A percentile compares a stretch with the other conserved stretches of the same genome.
Conservation (phyloP, 257 asterid species). For the Nicotiana otophora region DNA sequence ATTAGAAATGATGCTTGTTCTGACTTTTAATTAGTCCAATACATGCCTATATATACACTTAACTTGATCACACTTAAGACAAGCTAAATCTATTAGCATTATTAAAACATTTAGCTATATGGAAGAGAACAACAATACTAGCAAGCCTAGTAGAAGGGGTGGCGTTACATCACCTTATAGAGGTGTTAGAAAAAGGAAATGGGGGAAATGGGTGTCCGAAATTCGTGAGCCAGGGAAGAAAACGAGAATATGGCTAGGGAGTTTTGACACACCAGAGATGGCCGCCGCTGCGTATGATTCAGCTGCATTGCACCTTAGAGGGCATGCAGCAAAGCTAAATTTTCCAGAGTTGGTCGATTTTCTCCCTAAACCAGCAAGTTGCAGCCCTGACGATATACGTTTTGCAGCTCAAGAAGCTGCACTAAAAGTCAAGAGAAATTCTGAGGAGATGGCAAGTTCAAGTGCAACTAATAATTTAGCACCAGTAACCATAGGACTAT, state of each 20-base stretch:
- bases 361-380: conserved; percentile 24
- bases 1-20: neutral
- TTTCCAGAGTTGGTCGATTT: conserved; percentile 24
- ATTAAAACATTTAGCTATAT: neutral
- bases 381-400: conserved; percentile 25
- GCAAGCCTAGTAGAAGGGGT: neutral
- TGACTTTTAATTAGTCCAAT: neutral
- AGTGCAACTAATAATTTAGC: neutral
- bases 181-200: conserved; percentile 46
- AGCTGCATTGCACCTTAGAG: conserved; percentile 35
- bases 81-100: too few species aligned
- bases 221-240: conserved; percentile 38
- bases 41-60: neutral
- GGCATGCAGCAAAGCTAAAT: conserved; percentile 28
- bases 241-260: conserved; percentile 42
- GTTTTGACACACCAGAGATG: conserved; percentile 40
- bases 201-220: conserved; percentile 52
- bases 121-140: conserved; percentile 1
- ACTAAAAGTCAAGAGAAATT: neutral
- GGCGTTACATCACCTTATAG: conserved; percentile 20
- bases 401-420: conserved; percentile 36
- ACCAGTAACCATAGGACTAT: conserved; percentile 21
- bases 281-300: conserved; percentile 40
- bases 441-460: neutral
- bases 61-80: neutral